Evolutionary conservation across 768 basidiomycete species (phyloP), one percentile per base, ranked within the genome.

Genomic region (Mycena crocata): DNA sequence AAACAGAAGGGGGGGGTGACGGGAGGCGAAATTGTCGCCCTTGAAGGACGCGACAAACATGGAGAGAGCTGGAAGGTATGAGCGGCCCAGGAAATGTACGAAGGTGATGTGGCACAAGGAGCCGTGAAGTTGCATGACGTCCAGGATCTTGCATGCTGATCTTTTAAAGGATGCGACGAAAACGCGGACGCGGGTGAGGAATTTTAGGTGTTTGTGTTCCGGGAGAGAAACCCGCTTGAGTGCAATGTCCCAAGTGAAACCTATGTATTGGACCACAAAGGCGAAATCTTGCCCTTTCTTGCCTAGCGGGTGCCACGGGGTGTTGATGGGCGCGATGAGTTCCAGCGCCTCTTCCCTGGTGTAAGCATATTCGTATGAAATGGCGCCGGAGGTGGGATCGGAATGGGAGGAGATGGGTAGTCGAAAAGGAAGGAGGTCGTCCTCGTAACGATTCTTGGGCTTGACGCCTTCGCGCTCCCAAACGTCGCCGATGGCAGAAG

Each of bases 401-500:
- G 24, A 28, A 28, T 15, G 3, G 4, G 30, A 28, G 24, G 34
- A 32, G 10, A 37, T 8, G 8, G 72, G 74, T 17, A 58, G 63
- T 0, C 49, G 64, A 26, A 78, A 71, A 5, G 74, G 26, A 10
- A 71, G 49, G 51, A 78, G 68, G 44, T 83, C 76, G 66, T 83
- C 79, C 63, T 78, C 74, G 39, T 75, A 74, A 57, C 76, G 71
- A n/a, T 69, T 46, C 5, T 71, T 32, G 1, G 76, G 73, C 5
- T 42, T 12, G 26, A 77, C 66, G 0, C 64, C 67, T 34, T 73
- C 66, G 0, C 59, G 62, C 1, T 57, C 21, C 73, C 75, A 77
- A 21, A 82, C 80, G 46, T 80, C 76, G 0, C 76, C 64, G 0
- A 62, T 56, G 0, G 77, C 76, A 39, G 75, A 77, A 0, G 72